Conservation (phyloP, 2,329 filamentous ascomycete species). For the Pseudogymnoascus sp. region DNA sequence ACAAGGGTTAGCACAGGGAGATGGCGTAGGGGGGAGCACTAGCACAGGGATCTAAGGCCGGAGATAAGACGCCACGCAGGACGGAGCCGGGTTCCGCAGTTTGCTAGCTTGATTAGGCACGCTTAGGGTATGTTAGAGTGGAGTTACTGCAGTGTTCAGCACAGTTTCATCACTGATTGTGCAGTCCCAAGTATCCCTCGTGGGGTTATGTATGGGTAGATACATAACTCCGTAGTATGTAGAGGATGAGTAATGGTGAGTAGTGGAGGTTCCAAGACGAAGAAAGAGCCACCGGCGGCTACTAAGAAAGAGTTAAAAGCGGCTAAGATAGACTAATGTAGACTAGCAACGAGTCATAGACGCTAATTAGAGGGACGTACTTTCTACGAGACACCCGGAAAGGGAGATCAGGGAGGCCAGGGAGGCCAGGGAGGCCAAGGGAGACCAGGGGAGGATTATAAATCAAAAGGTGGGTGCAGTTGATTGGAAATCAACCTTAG, state of each 20-base stretch:
- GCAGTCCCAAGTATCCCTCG: neutral
- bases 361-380: neutral
- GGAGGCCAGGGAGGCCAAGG: too few relatives aligned
- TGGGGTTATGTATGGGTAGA: neutral
- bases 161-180: neutral
- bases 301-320: neutral
- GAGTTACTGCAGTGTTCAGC: neutral
- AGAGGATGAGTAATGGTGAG: neutral
- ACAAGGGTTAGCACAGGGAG: constrained; percentile 19
- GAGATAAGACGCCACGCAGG: constrained; percentile 6
- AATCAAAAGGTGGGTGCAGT: neutral
- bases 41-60: constrained; percentile 11
- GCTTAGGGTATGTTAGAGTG: neutral
- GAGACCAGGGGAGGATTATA: neutral
- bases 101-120: neutral
- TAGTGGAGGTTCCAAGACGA: neutral
- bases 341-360: neutral
- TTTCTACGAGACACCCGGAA: neutral
- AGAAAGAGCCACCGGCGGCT: neutral
- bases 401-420: neutral
- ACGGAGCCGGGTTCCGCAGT: constrained; percentile 2
- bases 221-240: neutral
- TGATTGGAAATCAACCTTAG: constrained; percentile 1
- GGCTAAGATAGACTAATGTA: neutral
- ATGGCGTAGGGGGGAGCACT: constrained; percentile 18